phyloP scores from a whole-genome alignment of 2,329 filamentous ascomycete genomes.

The Verticillium tricorpus region DNA sequence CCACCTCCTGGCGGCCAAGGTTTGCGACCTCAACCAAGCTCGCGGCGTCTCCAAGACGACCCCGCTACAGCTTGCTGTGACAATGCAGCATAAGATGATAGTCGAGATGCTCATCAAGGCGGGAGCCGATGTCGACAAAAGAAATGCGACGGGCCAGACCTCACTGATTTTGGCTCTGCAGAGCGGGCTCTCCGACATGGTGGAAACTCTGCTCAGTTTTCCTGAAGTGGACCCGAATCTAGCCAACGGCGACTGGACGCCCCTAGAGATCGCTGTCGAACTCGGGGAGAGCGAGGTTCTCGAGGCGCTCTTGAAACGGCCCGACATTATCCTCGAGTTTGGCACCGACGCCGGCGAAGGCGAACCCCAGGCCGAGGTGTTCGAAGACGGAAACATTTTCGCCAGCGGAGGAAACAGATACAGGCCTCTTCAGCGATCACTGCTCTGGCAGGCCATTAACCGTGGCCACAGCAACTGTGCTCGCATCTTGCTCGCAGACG shows the following conservation, averaged over 20 bases:
- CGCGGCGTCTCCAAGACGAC: neutral
- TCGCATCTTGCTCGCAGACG: neutral
- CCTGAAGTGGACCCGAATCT: neutral
- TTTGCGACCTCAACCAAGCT: neutral
- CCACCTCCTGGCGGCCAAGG: neutral
- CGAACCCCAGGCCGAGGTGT: neutral
- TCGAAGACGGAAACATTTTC: neutral
- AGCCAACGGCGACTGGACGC: neutral
- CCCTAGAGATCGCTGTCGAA: neutral
- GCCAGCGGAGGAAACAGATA: neutral
- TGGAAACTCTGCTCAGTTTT: neutral
- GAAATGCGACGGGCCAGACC: neutral
- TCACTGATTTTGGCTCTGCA: neutral
- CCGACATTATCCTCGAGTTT: neutral
- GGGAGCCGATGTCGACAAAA: neutral
- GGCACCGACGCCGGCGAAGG: neutral
- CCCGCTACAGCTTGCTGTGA: neutral
- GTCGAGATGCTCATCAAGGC: neutral
- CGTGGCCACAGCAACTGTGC: neutral
- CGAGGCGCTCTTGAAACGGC: neutral
- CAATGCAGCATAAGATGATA: neutral
- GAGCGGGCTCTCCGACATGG: neutral
- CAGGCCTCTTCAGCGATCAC: neutral
- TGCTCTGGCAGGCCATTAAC: neutral
- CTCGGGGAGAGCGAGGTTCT: neutral